Percentiles rank a stretch among this genome's conserved stretches.
phyloP scores from a whole-genome alignment of 306 rosid species.

The Cotoneaster glaucophyllus region DNA sequence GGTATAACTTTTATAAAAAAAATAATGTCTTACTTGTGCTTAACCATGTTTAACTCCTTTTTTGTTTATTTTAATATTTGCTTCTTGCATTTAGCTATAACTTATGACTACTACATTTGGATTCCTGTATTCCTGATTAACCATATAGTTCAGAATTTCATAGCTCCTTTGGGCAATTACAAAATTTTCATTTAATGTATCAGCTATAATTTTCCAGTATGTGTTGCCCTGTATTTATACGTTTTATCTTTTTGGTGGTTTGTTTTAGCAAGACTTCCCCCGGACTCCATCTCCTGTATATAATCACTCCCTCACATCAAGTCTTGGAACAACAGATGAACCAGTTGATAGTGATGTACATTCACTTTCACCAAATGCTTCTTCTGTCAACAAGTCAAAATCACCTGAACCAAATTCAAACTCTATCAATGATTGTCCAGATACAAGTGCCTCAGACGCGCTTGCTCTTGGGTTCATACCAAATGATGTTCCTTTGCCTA shows the following conservation, averaged over 20 bases:
- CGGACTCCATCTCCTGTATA: slow-evolving; percentile 61
- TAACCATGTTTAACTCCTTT: background rate
- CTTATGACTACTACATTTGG: background rate
- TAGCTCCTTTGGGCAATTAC: background rate
- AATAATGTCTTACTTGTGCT: background rate
- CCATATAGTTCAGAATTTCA: background rate
- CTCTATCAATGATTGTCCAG: slow-evolving; percentile 21
- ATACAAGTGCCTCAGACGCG: slow-evolving; percentile 14
- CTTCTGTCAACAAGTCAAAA: slow-evolving; percentile 31
- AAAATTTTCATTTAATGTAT: background rate
- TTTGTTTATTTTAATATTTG: background rate
- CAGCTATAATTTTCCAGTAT: background rate
- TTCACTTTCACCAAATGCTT: slow-evolving; percentile 19
- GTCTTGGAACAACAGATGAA: slow-evolving; percentile 39
- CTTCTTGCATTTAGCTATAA: background rate
- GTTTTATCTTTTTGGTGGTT: slow-evolving; percentile 10
- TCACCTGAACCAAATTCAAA: slow-evolving; percentile 23
- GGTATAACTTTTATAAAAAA: background rate
- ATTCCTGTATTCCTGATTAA: background rate
- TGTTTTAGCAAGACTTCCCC: slow-evolving; percentile 54
- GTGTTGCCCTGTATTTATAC: background rate
- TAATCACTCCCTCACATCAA: slow-evolving; percentile 39
- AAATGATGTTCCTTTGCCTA: slow-evolving; percentile 1
- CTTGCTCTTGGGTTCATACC: slow-evolving; percentile 17
- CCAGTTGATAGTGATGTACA: slow-evolving; percentile 33